These are phyloP conservation scores for Mitragyna speciosa DNA, from an alignment of 257 asterid species.

Conservation along the genomic window DNA sequence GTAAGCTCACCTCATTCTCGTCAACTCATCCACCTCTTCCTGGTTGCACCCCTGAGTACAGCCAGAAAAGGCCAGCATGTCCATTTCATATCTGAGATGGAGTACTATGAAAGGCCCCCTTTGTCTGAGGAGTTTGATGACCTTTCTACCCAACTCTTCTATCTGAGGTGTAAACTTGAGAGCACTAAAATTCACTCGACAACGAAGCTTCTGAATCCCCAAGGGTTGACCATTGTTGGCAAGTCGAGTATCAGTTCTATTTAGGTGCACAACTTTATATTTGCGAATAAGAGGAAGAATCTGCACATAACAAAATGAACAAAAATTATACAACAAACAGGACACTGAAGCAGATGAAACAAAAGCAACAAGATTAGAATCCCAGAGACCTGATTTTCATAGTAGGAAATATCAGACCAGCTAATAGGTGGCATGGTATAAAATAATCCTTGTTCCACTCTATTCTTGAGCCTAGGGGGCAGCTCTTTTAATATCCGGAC, in stretches of 20 bases:
- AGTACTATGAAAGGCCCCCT: slow-evolving; percentile 92
- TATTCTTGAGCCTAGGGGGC: slow-evolving; percentile 81
- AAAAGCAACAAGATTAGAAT: slow-evolving; percentile 14
- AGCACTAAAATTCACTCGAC: slow-evolving; percentile 84
- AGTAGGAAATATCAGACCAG: slow-evolving; percentile 94
- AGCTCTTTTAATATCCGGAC: slow-evolving; percentile 88
- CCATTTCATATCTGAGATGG: slow-evolving; percentile 98
- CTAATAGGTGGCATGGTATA: slow-evolving; percentile 88
- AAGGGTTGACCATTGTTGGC: slow-evolving; percentile 89
- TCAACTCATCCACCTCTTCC: slow-evolving; percentile 82
- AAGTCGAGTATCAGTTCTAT: slow-evolving; percentile 88
- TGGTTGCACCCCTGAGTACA: slow-evolving; percentile 87
- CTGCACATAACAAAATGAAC: slow-evolving; percentile 42
- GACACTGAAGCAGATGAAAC: not conserved
- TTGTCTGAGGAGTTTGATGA: slow-evolving; percentile 67
- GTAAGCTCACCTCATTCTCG: slow-evolving; percentile 74
- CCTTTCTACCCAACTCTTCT: slow-evolving; percentile 92
- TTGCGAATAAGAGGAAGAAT: slow-evolving; percentile 88
- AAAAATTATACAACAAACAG: slow-evolving; percentile 13
- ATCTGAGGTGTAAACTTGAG: slow-evolving; percentile 84
- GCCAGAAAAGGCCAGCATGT: slow-evolving; percentile 97
- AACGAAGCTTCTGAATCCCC: slow-evolving; percentile 87
- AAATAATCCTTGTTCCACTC: slow-evolving; percentile 74
- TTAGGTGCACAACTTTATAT: slow-evolving; percentile 85
- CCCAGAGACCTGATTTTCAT: slow-evolving; percentile 64